Evolutionary conservation across 495 filamentous ascomycete genomes (phyloP).

Genomic region (Beverwykella pulmonaria): DNA sequence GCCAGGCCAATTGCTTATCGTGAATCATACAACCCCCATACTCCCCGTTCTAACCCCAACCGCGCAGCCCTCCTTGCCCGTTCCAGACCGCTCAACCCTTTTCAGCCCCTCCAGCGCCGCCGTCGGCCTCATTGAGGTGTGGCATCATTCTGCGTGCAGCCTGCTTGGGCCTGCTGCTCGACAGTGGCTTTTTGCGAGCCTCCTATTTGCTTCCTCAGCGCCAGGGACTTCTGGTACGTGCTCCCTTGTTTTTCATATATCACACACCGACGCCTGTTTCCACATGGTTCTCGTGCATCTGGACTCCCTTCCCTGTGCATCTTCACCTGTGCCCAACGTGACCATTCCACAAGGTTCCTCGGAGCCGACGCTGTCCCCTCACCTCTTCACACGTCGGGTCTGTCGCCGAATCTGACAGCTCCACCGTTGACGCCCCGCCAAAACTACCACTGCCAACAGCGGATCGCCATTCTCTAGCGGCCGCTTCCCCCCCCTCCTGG

Average conservation of each 20-base stretch:
- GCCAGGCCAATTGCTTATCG: conserved; percentile 31
- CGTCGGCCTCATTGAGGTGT: conserved; percentile 3
- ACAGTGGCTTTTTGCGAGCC: not conserved
- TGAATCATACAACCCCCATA: conserved; percentile 13
- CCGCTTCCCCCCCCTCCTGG: conserved; percentile 24
- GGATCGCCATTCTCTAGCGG: conserved; percentile 36
- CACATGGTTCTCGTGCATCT: conserved; percentile 10
- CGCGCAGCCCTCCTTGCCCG: conserved; percentile 7
- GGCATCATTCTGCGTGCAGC: conserved; percentile 24
- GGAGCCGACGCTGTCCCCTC: conserved; percentile 1
- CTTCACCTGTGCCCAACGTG: conserved; percentile 17
- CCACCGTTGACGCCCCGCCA: conserved; percentile 35
- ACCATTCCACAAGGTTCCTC: not conserved
- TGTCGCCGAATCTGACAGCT: conserved; percentile 34
- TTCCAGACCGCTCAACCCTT: conserved; percentile 2
- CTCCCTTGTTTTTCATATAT: conserved; percentile 30
- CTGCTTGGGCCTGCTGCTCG: conserved; percentile 4
- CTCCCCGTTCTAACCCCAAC: not conserved
- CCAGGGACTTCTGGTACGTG: conserved; percentile 20
- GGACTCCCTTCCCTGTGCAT: conserved; percentile 5
- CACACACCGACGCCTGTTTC: conserved; percentile 16
- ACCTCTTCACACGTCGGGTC: conserved; percentile 7
- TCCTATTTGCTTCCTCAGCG: conserved; percentile 9
- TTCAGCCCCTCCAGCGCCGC: conserved; percentile 3
- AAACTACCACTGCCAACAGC: conserved; percentile 8